Conservation (phyloP, 306 rosid species). For the Begonia masoniana region DNA sequence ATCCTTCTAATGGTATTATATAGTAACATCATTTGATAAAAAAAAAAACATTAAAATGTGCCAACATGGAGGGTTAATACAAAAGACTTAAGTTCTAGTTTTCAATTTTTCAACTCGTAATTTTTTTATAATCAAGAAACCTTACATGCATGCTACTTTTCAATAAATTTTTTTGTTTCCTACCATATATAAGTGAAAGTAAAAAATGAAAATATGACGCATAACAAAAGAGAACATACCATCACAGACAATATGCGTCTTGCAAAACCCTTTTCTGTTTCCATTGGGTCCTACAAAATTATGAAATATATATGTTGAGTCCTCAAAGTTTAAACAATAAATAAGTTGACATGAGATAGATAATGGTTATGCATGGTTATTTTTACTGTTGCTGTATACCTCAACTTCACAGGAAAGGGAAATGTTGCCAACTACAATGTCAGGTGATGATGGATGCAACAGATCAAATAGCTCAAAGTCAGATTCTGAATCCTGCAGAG, state of each 20-base stretch:
- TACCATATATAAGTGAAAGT: too few species aligned
- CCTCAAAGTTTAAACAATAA: not conserved
- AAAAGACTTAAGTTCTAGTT: too few species aligned
- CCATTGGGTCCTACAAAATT: conserved; percentile 69
- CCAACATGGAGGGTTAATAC: too few species aligned
- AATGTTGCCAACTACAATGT: conserved; percentile 56
- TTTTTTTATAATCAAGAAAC: too few species aligned
- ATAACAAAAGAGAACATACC: conserved; percentile 39
- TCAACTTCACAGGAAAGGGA: conserved; percentile 66
- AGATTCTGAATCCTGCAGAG: conserved; percentile 49
- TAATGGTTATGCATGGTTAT: not conserved
- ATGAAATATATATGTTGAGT: conserved; percentile 2
- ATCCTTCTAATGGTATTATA: too few species aligned
- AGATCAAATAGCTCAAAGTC: conserved; percentile 37
- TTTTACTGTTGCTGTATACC: conserved; percentile 26
- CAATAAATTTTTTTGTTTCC: too few species aligned
- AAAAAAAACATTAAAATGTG: too few species aligned
- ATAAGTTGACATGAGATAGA: conserved; percentile 5
- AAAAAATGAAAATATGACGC: too few species aligned
- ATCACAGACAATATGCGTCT: conserved; percentile 81
- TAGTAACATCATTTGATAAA: too few species aligned
- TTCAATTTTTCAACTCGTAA: too few species aligned
- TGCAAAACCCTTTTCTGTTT: conserved; percentile 78
- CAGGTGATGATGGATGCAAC: conserved; percentile 64
- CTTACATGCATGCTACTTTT: too few species aligned